Percentiles rank a stretch among this genome's conserved stretches.
phyloP scores from a whole-genome alignment of 2,329 filamentous ascomycete species.

The Amylocarpus encephaloides region DNA sequence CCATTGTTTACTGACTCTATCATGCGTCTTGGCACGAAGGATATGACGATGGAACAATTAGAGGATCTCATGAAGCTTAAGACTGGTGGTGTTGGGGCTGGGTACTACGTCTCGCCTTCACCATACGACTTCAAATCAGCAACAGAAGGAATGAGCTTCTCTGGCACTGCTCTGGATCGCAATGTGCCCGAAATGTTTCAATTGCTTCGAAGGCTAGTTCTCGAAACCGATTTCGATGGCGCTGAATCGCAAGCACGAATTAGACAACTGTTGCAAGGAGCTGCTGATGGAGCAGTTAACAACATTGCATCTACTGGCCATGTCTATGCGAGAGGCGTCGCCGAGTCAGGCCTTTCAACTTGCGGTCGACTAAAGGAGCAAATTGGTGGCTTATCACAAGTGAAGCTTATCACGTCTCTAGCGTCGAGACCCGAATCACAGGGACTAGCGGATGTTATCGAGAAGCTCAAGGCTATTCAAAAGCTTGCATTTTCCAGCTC shows the following conservation, averaged over 20 bases:
- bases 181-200: slow-evolving; percentile 91
- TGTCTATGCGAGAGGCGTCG: slow-evolving; percentile 74
- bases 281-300: slow-evolving; percentile 84
- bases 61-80: slow-evolving; percentile 95
- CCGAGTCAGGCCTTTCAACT: slow-evolving; percentile 70
- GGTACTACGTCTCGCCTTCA: slow-evolving; percentile 75
- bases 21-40: slow-evolving; percentile 85
- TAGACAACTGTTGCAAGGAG: slow-evolving; percentile 76
- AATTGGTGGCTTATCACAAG: slow-evolving; percentile 82
- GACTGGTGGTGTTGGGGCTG: slow-evolving; percentile 82
- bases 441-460: slow-evolving; percentile 66
- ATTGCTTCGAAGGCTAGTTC: slow-evolving; percentile 69
- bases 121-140: slow-evolving; percentile 64
- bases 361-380: slow-evolving; percentile 72
- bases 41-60: slow-evolving; percentile 85
- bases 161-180: slow-evolving; percentile 80
- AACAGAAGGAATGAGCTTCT: slow-evolving; percentile 76
- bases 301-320: slow-evolving; percentile 88
- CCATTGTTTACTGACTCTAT: slow-evolving; percentile 89
- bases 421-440: slow-evolving; percentile 66
- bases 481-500: slow-evolving; percentile 63
- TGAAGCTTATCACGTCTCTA: slow-evolving; percentile 75
- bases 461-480: slow-evolving; percentile 82
- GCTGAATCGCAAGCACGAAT: slow-evolving; percentile 76
- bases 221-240: slow-evolving; percentile 86